Evolutionary conservation across 805 yeast genomes (phyloP).

Genomic region (Candida koratica): DNA sequence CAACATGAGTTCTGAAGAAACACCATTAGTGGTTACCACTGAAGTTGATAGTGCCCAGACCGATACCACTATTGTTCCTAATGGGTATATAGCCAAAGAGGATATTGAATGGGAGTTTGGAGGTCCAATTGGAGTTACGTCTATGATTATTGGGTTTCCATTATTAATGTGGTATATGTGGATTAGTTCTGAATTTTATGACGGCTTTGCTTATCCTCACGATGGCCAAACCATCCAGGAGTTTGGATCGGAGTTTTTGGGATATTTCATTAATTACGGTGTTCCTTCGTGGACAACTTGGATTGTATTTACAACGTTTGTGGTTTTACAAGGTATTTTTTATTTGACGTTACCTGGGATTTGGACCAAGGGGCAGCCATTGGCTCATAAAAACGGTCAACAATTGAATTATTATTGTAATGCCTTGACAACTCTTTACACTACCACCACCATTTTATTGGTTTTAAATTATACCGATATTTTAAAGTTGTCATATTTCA

Average conservation of each 20-base stretch:
- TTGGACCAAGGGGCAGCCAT: conserved; percentile 93
- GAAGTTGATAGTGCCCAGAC: background rate
- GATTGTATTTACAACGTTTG: conserved; percentile 66
- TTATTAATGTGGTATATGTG: conserved; percentile 94
- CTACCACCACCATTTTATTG: conserved; percentile 54
- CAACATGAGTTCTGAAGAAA: background rate
- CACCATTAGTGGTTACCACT: conserved; percentile 5
- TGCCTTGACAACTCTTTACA: conserved; percentile 81
- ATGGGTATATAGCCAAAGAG: conserved; percentile 32
- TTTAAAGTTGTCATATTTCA: conserved; percentile 67
- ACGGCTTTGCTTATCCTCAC: conserved; percentile 68
- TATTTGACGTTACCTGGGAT: conserved; percentile 88
- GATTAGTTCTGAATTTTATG: conserved; percentile 79
- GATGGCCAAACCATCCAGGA: conserved; percentile 51
- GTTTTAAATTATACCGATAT: conserved; percentile 68
- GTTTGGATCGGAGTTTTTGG: conserved; percentile 43
- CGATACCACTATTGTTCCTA: conserved; percentile 11
- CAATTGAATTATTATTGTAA: conserved; percentile 92
- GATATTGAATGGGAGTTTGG: conserved; percentile 86
- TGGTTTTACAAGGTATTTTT: conserved; percentile 63
- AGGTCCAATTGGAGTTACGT: conserved; percentile 82
- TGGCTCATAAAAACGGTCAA: conserved; percentile 70
- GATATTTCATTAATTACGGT: conserved; percentile 48
- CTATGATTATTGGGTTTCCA: conserved; percentile 93
- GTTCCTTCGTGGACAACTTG: conserved; percentile 61